Evolutionary conservation across 805 yeast species (phyloP).

Genomic region (Lachancea sp.): DNA sequence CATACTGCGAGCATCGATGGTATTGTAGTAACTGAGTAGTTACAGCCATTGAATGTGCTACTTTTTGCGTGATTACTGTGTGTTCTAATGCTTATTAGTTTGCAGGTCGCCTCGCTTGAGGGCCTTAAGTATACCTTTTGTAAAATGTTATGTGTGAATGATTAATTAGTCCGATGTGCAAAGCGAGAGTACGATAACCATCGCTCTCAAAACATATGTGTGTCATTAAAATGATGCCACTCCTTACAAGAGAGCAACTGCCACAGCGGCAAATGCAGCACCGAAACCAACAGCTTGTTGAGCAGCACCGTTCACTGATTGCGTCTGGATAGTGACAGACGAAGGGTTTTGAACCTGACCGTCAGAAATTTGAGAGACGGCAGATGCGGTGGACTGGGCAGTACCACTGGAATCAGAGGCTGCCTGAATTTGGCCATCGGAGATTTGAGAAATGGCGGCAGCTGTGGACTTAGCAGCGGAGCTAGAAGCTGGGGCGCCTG

Average conservation of each 20-base stretch:
- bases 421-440: constrained; percentile 31
- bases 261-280: constrained; percentile 18
- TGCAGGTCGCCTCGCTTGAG: no score
- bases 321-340: constrained; percentile 20
- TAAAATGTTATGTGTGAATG: no score
- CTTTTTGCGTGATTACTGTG: no score
- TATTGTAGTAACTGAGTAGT: no score
- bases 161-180: no score
- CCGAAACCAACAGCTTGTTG: constrained; percentile 13
- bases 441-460: constrained; percentile 38
- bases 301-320: constrained; percentile 2
- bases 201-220: no score
- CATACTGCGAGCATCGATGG: no score
- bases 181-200: no score
- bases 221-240: no score
- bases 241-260: constrained; percentile 5
- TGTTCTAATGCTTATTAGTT: no score
- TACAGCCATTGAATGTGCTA: no score
- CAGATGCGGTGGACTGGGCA: constrained; percentile 13
- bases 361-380: constrained; percentile 16
- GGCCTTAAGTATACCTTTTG: no score
- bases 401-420: constrained; percentile 1
- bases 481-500: constrained; percentile 1
- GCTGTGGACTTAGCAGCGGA: not conserved
- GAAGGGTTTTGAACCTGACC: constrained; percentile 39